These are phyloP conservation scores for Populus euphratica DNA, from an alignment of 345 rosid genomes.

Conservation along the genomic window DNA sequence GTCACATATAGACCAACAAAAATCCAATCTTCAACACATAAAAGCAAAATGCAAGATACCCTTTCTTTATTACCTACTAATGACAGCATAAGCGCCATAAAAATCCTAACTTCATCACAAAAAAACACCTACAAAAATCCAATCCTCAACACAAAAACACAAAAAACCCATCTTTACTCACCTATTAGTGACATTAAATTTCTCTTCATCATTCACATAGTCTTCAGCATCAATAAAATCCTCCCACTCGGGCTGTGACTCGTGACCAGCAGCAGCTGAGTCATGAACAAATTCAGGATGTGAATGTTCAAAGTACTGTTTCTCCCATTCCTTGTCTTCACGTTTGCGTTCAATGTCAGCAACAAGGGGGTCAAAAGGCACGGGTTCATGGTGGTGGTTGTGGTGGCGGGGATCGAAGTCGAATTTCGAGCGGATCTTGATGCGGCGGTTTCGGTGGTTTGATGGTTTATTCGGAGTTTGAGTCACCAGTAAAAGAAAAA, in stretches of 20 bases:
- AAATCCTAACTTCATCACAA: neutral
- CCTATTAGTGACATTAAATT: slow-evolving; percentile 86
- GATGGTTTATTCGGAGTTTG: slow-evolving; percentile 16
- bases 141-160: neutral
- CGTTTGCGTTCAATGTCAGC: slow-evolving; percentile 71
- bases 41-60: neutral
- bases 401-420: slow-evolving; percentile 14
- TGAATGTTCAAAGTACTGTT: slow-evolving; percentile 52
- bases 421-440: slow-evolving; percentile 36
- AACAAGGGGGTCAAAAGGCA: slow-evolving; percentile 70
- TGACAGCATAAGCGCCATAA: neutral
- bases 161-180: too few species aligned
- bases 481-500: slow-evolving; percentile 25
- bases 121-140: neutral
- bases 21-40: neutral
- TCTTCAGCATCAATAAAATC: slow-evolving; percentile 92
- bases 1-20: neutral
- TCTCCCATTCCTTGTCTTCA: slow-evolving; percentile 87
- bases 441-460: slow-evolving; percentile 22
- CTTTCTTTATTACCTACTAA: neutral
- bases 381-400: slow-evolving; percentile 40
- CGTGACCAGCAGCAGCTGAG: slow-evolving; percentile 53
- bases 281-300: slow-evolving; percentile 45
- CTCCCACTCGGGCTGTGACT: slow-evolving; percentile 91
- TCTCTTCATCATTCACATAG: slow-evolving; percentile 79